Conservation (phyloP, 1,284 basidiomycete species). For the Serendipita sp. region DNA sequence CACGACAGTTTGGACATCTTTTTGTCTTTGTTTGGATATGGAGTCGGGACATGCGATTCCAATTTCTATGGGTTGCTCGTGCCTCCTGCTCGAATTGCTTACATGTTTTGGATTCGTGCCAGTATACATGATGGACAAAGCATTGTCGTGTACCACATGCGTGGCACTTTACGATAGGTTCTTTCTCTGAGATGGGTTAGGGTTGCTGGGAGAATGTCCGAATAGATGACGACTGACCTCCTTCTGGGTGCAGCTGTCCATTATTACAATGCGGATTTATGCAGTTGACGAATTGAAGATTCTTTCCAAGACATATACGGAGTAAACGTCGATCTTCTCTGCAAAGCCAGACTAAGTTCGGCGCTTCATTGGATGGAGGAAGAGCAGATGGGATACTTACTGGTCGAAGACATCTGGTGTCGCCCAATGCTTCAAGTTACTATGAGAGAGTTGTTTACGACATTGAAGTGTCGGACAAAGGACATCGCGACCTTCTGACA, state of each 20-base stretch:
- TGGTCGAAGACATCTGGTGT: background rate
- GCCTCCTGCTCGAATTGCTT: background rate
- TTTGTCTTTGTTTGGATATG: background rate
- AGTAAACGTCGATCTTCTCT: background rate
- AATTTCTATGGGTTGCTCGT: background rate
- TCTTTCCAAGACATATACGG: background rate
- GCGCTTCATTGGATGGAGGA: background rate
- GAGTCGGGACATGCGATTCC: background rate
- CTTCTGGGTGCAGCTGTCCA: background rate
- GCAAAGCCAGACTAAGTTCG: background rate
- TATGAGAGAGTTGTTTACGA: background rate
- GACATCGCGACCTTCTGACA: background rate
- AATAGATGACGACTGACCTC: background rate
- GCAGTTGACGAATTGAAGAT: background rate
- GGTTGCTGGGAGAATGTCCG: background rate
- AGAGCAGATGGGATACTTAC: background rate
- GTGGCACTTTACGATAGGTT: slow-evolving; percentile 2
- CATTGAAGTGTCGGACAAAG: background rate
- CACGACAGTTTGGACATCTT: background rate
- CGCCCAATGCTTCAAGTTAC: background rate
- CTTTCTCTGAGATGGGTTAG: background rate
- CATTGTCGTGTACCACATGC: background rate
- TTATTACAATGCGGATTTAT: background rate
- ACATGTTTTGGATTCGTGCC: background rate
- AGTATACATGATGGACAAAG: background rate